phyloP scores from a whole-genome alignment of 768 basidiomycete genomes.

The Lactarius evosmus region DNA sequence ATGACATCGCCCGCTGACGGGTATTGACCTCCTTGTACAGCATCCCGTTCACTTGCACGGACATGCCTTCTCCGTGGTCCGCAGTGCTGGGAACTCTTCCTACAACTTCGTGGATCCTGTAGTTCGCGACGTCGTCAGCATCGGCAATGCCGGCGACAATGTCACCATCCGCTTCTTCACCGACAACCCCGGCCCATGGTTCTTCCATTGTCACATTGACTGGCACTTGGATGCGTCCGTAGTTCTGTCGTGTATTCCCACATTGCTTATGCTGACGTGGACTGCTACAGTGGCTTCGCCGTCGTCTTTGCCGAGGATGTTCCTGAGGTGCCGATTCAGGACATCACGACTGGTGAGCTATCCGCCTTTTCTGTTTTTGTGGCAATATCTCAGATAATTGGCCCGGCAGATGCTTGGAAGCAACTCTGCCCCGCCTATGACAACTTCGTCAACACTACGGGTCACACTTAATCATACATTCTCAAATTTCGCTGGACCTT shows the following conservation, averaged over 20 bases:
- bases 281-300: conserved; percentile 10
- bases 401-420: conserved; percentile 1
- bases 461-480: background rate
- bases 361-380: background rate
- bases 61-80: conserved; percentile 28
- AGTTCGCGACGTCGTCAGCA: conserved; percentile 26
- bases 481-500: background rate
- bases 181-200: conserved; percentile 34
- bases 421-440: conserved; percentile 19
- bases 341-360: background rate
- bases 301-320: conserved; percentile 23
- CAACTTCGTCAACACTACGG: background rate
- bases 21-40: background rate
- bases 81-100: conserved; percentile 24
- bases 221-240: conserved; percentile 41
- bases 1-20: background rate
- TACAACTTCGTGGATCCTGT: conserved; percentile 27
- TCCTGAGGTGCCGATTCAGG: conserved; percentile 8
- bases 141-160: conserved; percentile 10
- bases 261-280: conserved; percentile 5
- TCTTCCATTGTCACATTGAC: conserved; percentile 35
- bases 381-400: background rate
- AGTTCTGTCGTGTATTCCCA: conserved; percentile 46
- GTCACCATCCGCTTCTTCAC: conserved; percentile 33
- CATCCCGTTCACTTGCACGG: conserved; percentile 25